Conservation (phyloP, 139 green algal species). For the Pseudopediastrum boryanum region DNA sequence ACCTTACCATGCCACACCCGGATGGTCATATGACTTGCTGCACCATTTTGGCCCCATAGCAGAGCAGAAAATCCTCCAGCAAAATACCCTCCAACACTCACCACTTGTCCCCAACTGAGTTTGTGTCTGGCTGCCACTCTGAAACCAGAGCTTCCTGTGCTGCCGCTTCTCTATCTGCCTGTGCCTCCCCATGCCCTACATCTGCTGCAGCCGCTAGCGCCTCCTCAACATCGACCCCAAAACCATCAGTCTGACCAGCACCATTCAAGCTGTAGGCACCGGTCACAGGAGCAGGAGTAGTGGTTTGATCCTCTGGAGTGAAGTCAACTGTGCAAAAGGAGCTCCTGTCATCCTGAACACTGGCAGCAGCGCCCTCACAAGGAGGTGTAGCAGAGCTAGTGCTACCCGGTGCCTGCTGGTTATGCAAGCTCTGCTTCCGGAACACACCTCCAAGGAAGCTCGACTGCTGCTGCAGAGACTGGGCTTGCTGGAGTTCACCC, state of each 20-base stretch:
- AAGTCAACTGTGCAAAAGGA: no score
- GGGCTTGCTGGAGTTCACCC: no score
- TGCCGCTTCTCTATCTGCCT: conserved; percentile 10
- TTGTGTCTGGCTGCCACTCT: conserved; percentile 21
- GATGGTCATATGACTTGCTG: not conserved
- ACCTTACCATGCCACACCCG: not conserved
- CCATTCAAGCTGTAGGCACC: no score
- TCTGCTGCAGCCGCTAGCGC: not conserved
- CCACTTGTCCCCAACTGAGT: conserved; percentile 28
- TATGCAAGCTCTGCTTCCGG: no score
- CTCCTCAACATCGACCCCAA: not conserved
- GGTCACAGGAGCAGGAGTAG: no score
- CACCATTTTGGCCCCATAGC: not conserved
- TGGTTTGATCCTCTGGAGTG: no score
- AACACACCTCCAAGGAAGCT: no score
- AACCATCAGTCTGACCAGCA: not conserved
- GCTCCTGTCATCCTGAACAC: no score
- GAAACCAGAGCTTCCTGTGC: conserved; percentile 23
- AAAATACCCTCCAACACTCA: not conserved
- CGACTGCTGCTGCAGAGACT: no score
- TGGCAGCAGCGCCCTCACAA: no score
- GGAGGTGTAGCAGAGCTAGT: no score
- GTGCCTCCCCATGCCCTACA: not conserved
- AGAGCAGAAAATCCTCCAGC: not conserved
- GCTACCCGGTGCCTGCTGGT: no score